Evolutionary conservation across 1,284 basidiomycete genomes (phyloP), one percentile per base, ranked within the genome.

Genomic region (Omphalotus olearius): DNA sequence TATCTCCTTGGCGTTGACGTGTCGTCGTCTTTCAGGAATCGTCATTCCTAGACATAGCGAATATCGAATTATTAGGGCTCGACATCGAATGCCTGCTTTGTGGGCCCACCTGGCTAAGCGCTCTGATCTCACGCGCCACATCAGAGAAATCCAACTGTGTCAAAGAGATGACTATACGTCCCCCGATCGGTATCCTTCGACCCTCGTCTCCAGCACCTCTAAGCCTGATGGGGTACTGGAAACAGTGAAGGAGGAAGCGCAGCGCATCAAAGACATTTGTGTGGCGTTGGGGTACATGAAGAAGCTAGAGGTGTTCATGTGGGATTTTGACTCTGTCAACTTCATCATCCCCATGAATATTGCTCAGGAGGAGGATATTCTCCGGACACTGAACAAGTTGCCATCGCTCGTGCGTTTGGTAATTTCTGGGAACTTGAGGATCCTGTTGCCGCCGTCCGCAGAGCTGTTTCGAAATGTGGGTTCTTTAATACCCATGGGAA

Each of bases 61-160:
- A 57, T 78, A 79, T 60, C 71, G 76, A 38, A 63, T 73, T 50
- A 63, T 79, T 52, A 70, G 71, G 33, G 65, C 72, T n/a, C 66
- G 71, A 13, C 64, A 69, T 30, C 64, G 67, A 7, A 58, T 63
- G 39, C 68, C 70, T n/a, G 59, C 62, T n/a, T 62, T 78, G 56
- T 79, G 76, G 75, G 69, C 69, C 0, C 76, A 78, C 56, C 69
- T 79, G 18, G 72, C 75, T 11, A 62, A 66, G 41, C 69, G 75
- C 20, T 61, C 70, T n/a, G 74, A 76, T 50, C 60, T 70, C 7
- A 59, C 75, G 50, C 64, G 70, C 48, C 69, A 74, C 56, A 60
- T 75, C 48, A 66, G 69, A 13, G 69, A 72, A 45, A 63, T 77
- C 33, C 61, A 72, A 54, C 65, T 75, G 47, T 66, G 61, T 62